Evolutionary conservation across 2,329 filamentous ascomycete species (phyloP).

Genomic region (Paecilomyces sp.): DNA sequence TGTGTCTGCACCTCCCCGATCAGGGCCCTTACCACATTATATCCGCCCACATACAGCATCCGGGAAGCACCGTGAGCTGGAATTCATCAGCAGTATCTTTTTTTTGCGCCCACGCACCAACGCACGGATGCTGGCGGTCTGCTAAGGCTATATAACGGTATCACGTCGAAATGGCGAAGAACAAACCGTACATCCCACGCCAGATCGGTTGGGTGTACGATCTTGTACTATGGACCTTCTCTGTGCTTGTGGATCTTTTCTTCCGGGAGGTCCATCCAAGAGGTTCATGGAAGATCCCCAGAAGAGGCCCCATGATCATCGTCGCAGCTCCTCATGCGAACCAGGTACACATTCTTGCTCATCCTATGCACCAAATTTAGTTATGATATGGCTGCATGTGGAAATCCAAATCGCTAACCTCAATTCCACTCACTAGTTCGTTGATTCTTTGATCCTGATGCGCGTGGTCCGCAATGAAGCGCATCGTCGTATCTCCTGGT

Average conservation of each 20-base stretch:
- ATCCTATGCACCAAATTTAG: too few relatives aligned
- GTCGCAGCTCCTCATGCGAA: slow-evolving; percentile 97
- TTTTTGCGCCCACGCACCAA: neutral
- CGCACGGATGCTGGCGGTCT: neutral
- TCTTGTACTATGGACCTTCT: slow-evolving; percentile 43
- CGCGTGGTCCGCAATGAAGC: slow-evolving; percentile 81
- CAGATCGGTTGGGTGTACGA: slow-evolving; percentile 46
- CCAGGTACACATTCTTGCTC: slow-evolving; percentile 52
- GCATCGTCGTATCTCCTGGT: slow-evolving; percentile 78
- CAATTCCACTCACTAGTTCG: slow-evolving; percentile 56
- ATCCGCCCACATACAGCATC: neutral
- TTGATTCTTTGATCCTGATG: slow-evolving; percentile 91
- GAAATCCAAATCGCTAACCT: slow-evolving; percentile 5
- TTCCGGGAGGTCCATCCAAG: slow-evolving; percentile 96
- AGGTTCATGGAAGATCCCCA: slow-evolving; percentile 90
- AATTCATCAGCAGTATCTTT: neutral
- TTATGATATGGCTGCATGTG: neutral
- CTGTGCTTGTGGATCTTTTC: slow-evolving; percentile 83
- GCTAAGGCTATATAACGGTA: neutral
- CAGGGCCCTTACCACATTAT: neutral
- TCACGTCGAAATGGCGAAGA: slow-evolving; percentile 23
- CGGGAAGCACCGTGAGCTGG: neutral
- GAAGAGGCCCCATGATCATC: slow-evolving; percentile 82
- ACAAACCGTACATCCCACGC: slow-evolving; percentile 31
- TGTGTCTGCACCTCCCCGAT: neutral